Evolutionary conservation across 1,284 basidiomycete genomes (phyloP), one percentile per base, ranked within the genome.

Genomic region (Anthracocystis setariae): DNA sequence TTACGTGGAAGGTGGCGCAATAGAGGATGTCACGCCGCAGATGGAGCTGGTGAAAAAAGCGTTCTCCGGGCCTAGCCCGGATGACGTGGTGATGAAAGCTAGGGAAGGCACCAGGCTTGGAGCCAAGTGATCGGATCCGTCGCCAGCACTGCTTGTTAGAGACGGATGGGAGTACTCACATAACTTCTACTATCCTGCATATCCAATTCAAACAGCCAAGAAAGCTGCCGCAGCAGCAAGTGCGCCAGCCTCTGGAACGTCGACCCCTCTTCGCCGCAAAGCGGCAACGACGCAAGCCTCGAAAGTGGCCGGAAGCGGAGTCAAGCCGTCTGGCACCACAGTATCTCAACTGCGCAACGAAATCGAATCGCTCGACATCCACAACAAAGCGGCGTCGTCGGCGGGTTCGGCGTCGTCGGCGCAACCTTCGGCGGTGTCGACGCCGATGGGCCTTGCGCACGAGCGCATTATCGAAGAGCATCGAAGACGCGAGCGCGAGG

Each of bases 401-500:
- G 57, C 59, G 12, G 66, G 71, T 37, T 65, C 48, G 29, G 50
- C 84, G 85, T 24, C 83, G 85, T 35, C 43, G n/a, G 40, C 40
- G 15, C 20, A 12, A 20, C 40, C 40, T 7, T 42, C 40, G 7
- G 59, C 57, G 17, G 51, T 59, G 86, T 23, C 87, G 83, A 45
- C 76, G 25, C 87, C 90, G 5, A 85, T 91, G 68, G 87, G 85
- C 23, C 87, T 93, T 76, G 90, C 92, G 13, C 87, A 89, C 71
- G 93, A 93, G 81, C 94, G 91, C 81, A 84, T 98, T 49, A 82
- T 98, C 15, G 91, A 92, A 67, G 92, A 96, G 84, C 92, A 90
- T 2, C 88, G 84, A 62, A 86, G 85, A 67, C 87, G 88, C 46
- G 86, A 86, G 18, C 85, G 87, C 65, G 86, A 86, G 27, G 87